A percentile compares a stretch with the other conserved stretches of the same genome.
Evolutionary conservation across 257 asterid species (phyloP).

Genomic region (Lavandula angustifolia): DNA sequence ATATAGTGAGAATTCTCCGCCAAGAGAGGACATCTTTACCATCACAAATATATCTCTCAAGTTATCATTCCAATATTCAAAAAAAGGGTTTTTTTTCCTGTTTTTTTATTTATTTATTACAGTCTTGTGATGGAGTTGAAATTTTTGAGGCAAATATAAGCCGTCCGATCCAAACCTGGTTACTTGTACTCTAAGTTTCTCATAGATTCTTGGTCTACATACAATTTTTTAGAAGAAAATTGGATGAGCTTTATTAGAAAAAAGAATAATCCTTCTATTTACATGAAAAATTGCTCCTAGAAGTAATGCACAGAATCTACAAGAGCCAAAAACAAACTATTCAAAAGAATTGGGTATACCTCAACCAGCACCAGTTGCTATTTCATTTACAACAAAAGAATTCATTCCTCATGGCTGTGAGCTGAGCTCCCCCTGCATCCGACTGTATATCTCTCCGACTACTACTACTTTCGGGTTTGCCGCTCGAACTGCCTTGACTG

Average conservation of each 20-base stretch:
- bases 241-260: conserved; percentile 36
- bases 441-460: conserved; percentile 30
- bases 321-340: conserved; percentile 10
- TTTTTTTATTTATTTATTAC: conserved; percentile 7
- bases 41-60: too few species aligned
- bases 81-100: conserved; percentile 13
- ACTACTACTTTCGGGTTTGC: conserved; percentile 38
- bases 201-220: conserved; percentile 41
- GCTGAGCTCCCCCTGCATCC: conserved; percentile 19
- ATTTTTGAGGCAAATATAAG: conserved; percentile 38
- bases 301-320: conserved; percentile 29
- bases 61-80: conserved; percentile 21
- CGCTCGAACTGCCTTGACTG: conserved; percentile 47
- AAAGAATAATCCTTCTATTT: conserved; percentile 40
- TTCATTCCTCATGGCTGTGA: conserved; percentile 15
- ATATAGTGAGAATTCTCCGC: too few species aligned
- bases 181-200: conserved; percentile 53
- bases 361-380: conserved; percentile 21
- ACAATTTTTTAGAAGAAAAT: conserved; percentile 32
- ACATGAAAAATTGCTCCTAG: conserved; percentile 46
- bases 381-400: conserved; percentile 31
- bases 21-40: too few species aligned
- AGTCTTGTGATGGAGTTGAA: conserved; percentile 20
- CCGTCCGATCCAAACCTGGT: conserved; percentile 38
- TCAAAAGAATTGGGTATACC: conserved; percentile 22